phyloP scores from a whole-genome alignment of 371 early-diverging fungal genomes.

The Mortierella sp. region DNA sequence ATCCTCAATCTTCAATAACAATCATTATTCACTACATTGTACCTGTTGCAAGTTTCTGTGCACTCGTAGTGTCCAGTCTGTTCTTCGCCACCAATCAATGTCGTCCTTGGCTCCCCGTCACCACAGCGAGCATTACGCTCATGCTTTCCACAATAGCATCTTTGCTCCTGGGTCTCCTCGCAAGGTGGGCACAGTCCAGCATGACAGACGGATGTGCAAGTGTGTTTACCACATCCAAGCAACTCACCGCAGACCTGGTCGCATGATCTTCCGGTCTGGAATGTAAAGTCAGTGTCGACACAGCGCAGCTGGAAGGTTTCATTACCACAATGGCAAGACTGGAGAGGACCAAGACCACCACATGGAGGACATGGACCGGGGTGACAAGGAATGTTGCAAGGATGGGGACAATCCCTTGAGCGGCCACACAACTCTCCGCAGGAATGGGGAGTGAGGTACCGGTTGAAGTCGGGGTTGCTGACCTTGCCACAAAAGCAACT shows the following conservation, averaged over 20 bases:
- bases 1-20: no score
- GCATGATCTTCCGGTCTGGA: slow-evolving; percentile 71
- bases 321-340: slow-evolving; percentile 87
- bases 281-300: slow-evolving; percentile 72
- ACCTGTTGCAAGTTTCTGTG: slow-evolving; percentile 67
- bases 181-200: slow-evolving; percentile 78
- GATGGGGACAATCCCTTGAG: slow-evolving; percentile 72
- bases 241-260: slow-evolving; percentile 73
- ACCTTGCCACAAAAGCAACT: slow-evolving; percentile 90
- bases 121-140: slow-evolving; percentile 71
- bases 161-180: slow-evolving; percentile 62
- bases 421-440: slow-evolving; percentile 84
- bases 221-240: slow-evolving; percentile 79
- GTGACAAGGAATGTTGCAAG: slow-evolving; percentile 84
- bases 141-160: slow-evolving; percentile 80
- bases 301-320: slow-evolving; percentile 73
- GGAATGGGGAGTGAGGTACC: slow-evolving; percentile 83
- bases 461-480: slow-evolving; percentile 72
- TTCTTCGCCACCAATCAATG: slow-evolving; percentile 20
- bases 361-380: slow-evolving; percentile 97
- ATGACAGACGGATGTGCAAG: slow-evolving; percentile 75
- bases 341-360: slow-evolving; percentile 77
- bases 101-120: slow-evolving; percentile 56
- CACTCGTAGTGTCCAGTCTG: slow-evolving; percentile 72
- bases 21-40: no score